Conservation (phyloP, 129 eudicot species). For the Arctium lappa region DNA sequence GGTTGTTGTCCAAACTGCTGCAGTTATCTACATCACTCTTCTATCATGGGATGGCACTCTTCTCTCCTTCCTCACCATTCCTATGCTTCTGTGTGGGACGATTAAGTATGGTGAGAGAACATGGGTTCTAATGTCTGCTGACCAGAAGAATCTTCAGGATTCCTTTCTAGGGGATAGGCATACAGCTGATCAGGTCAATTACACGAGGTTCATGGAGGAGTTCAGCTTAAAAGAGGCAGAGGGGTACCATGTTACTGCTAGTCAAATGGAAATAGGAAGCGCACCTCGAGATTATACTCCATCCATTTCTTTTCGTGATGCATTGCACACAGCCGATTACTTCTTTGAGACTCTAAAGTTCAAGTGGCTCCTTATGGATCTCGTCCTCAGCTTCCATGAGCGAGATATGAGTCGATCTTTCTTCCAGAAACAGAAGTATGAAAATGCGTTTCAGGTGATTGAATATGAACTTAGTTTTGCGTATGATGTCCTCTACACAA, state of each 20-base stretch:
- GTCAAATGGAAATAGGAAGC: slow-evolving; percentile 12
- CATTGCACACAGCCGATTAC: slow-evolving; percentile 27
- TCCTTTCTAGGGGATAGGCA: slow-evolving; percentile 13
- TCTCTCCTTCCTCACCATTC: slow-evolving; percentile 5
- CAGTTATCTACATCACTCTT: slow-evolving; percentile 24
- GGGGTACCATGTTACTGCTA: slow-evolving; percentile 20
- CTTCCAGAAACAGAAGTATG: slow-evolving; percentile 5
- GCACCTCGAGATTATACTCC: slow-evolving; percentile 5
- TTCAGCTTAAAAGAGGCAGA: slow-evolving; percentile 32
- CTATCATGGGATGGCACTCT: background rate
- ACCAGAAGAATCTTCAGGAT: slow-evolving; percentile 24
- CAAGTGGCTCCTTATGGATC: slow-evolving; percentile 46
- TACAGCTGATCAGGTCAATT: slow-evolving; percentile 9
- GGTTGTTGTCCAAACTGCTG: slow-evolving; percentile 20
- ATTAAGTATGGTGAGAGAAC: slow-evolving; percentile 35
- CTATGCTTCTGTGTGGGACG: slow-evolving; percentile 26
- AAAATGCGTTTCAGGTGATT: slow-evolving; percentile 30
- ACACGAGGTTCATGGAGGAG: slow-evolving; percentile 37
- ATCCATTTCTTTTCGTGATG: background rate
- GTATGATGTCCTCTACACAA: slow-evolving; percentile 39
- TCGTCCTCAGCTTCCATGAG: slow-evolving; percentile 43
- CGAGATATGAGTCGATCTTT: slow-evolving; percentile 29
- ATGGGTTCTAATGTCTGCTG: slow-evolving; percentile 28
- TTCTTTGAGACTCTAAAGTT: slow-evolving; percentile 31
- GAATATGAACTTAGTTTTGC: slow-evolving; percentile 41